phyloP scores from a whole-genome alignment of 2,329 filamentous ascomycete genomes.

The Pseudocercospora crystallina region DNA sequence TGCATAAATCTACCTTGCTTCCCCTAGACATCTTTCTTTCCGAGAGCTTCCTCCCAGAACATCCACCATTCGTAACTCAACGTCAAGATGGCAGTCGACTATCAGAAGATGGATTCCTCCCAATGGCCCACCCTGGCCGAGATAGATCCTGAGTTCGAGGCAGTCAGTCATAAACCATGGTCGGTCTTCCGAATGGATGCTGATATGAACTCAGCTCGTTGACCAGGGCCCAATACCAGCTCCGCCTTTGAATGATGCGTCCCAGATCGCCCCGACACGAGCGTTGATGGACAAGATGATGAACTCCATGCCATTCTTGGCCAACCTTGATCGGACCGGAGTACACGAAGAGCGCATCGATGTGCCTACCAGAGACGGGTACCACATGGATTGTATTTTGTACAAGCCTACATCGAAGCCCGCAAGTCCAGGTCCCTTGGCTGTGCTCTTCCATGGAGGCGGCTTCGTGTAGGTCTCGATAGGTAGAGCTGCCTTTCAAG shows the following conservation, averaged over 20 bases:
- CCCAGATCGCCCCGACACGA: slow-evolving; percentile 1
- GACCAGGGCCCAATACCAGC: background rate
- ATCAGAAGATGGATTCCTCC: background rate
- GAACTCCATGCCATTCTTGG: slow-evolving; percentile 3
- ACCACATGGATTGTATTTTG: background rate
- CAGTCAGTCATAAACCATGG: too few species aligned
- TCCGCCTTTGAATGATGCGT: slow-evolving; percentile 4
- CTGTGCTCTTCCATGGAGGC: slow-evolving; percentile 45
- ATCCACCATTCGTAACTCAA: too few species aligned
- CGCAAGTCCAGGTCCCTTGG: slow-evolving; percentile 26
- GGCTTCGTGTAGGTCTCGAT: slow-evolving; percentile 18
- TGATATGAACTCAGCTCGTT: background rate
- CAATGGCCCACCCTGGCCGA: slow-evolving; percentile 6
- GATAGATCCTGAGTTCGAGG: slow-evolving; percentile 10
- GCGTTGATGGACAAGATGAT: slow-evolving; percentile 1
- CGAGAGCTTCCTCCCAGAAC: too few species aligned
- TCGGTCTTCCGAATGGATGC: too few species aligned
- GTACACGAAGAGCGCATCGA: background rate
- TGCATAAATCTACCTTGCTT: too few species aligned
- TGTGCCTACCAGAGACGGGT: slow-evolving; percentile 4
- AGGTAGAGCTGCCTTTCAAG: background rate
- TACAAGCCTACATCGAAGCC: slow-evolving; percentile 9
- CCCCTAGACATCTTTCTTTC: too few species aligned
- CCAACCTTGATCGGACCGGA: slow-evolving; percentile 2
- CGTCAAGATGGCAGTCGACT: too few species aligned